A percentile compares a stretch with the other conserved stretches of the same genome.
These are phyloP conservation scores for Aphanoascus verrucosus DNA, from an alignment of 2,329 filamentous ascomycete genomes.

Conservation along the genomic window DNA sequence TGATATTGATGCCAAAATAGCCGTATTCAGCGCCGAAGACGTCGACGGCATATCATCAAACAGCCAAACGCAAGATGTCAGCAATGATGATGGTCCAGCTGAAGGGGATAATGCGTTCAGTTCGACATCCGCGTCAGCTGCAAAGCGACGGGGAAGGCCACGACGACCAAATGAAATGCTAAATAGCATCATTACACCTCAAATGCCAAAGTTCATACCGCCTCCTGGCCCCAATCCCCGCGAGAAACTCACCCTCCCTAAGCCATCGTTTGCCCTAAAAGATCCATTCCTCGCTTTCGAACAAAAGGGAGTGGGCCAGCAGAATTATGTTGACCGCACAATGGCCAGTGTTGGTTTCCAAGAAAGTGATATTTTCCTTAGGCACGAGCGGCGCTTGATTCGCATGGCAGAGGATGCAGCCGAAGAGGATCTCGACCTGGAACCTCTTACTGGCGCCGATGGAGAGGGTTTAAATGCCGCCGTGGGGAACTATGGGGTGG, in stretches of 20 bases:
- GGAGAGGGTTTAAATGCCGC: constrained; percentile 45
- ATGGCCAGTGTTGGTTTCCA: constrained; percentile 96
- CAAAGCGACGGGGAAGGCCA: constrained; percentile 53
- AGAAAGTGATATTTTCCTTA: constrained; percentile 79
- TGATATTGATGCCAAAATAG: constrained; percentile 72
- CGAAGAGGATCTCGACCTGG: constrained; percentile 53
- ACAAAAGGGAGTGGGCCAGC: constrained; percentile 71
- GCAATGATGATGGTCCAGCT: constrained; percentile 26
- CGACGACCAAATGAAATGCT: constrained; percentile 52
- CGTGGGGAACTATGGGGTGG: constrained; percentile 47
- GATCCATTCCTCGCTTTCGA: constrained; percentile 49
- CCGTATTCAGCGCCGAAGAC: constrained; percentile 69
- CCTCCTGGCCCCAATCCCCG: constrained; percentile 41
- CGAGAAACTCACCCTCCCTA: constrained; percentile 40
- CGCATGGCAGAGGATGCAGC: constrained; percentile 51
- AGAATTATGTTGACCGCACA: constrained; percentile 86
- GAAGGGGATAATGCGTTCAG: constrained; percentile 35
- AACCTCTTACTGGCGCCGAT: constrained; percentile 46
- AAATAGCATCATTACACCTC: constrained; percentile 48
- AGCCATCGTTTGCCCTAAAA: constrained; percentile 38
- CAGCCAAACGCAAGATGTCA: constrained; percentile 9
- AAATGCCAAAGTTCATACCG: constrained; percentile 42
- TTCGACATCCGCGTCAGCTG: constrained; percentile 21
- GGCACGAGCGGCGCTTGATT: constrained; percentile 61
- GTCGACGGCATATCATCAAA: constrained; percentile 61